These are phyloP conservation scores for Paraconiothyrium brasiliense DNA, from an alignment of 2,329 filamentous ascomycete species.

Conservation along the genomic window DNA sequence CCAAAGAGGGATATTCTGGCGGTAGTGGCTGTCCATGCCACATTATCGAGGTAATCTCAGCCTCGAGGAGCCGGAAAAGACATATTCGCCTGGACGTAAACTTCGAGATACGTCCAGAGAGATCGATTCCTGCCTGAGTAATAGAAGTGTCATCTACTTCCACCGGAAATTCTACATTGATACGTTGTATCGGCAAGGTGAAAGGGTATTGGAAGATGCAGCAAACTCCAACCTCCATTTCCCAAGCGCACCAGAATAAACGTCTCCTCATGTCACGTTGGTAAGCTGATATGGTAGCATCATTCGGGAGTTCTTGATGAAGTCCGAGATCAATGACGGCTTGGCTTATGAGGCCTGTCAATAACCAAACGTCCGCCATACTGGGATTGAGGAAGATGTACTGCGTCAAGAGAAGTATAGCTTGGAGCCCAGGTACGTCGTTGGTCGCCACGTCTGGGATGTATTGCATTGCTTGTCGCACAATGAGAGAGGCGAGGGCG, in stretches of 20 bases:
- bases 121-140: constrained; percentile 37
- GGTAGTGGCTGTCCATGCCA: constrained; percentile 45
- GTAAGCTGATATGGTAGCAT: constrained; percentile 36
- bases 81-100: constrained; percentile 48
- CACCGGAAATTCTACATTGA: constrained; percentile 43
- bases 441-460: constrained; percentile 49
- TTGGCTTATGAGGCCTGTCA: constrained; percentile 49
- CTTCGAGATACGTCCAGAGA: constrained; percentile 42
- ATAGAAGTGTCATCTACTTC: constrained; percentile 48
- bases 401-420: constrained; percentile 46
- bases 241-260: constrained; percentile 50
- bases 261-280: constrained; percentile 50
- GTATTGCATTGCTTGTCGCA: constrained; percentile 48
- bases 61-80: constrained; percentile 46
- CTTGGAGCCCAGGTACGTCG: constrained; percentile 46
- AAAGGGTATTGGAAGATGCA: constrained; percentile 45
- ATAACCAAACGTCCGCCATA: constrained; percentile 49
- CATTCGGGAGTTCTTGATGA: constrained; percentile 47
- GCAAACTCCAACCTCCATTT: constrained; percentile 50
- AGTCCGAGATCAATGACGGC: constrained; percentile 48
- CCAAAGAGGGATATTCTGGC: constrained; percentile 32
- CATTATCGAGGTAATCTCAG: constrained; percentile 44
- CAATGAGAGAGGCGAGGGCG: constrained; percentile 41
- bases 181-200: constrained; percentile 40
- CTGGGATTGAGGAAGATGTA: constrained; percentile 49